These are phyloP conservation scores for Dactylis glomerata DNA, from an alignment of 176 grass and related monocot species.

Conservation along the genomic window DNA sequence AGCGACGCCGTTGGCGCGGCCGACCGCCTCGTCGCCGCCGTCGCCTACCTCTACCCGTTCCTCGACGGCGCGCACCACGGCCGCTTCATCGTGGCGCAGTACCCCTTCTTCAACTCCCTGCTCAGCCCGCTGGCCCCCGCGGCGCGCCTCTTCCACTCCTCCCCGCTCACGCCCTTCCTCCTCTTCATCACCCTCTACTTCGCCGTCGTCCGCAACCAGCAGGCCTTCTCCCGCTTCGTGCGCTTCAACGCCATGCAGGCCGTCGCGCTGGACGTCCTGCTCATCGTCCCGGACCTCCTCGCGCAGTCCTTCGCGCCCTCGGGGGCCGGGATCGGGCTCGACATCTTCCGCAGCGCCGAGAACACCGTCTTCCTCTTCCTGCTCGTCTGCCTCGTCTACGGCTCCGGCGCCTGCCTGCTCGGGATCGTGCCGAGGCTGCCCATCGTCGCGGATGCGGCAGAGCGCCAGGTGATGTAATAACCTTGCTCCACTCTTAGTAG, in stretches of 20 bases:
- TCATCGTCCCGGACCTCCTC: conserved; percentile 92
- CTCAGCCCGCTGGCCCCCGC: conserved; percentile 72
- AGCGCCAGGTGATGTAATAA: conserved; percentile 85
- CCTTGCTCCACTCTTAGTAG: not conserved
- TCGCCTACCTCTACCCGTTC: conserved; percentile 92
- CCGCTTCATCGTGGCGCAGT: conserved; percentile 57
- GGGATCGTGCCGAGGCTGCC: conserved; percentile 75
- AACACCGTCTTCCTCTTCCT: conserved; percentile 93
- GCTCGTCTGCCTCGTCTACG: conserved; percentile 69
- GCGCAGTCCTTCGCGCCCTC: conserved; percentile 50
- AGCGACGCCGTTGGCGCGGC: conserved; percentile 60
- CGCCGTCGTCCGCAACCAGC: conserved; percentile 72
- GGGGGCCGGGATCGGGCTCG: conserved; percentile 48
- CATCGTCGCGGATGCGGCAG: conserved; percentile 80
- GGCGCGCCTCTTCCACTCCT: conserved; percentile 76
- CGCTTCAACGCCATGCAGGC: conserved; percentile 99
- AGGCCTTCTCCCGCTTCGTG: conserved; percentile 84
- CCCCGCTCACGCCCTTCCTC: conserved; percentile 74
- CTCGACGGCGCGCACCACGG: conserved; percentile 79
- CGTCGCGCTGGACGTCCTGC: conserved; percentile 75
- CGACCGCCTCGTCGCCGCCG: conserved; percentile 71
- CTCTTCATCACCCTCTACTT: conserved; percentile 97
- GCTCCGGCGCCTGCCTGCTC: conserved; percentile 66
- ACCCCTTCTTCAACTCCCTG: conserved; percentile 57
- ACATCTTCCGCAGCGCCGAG: conserved; percentile 68